These are phyloP conservation scores for Gossypium armourianum DNA, from an alignment of 441 rosid species.

Conservation along the genomic window DNA sequence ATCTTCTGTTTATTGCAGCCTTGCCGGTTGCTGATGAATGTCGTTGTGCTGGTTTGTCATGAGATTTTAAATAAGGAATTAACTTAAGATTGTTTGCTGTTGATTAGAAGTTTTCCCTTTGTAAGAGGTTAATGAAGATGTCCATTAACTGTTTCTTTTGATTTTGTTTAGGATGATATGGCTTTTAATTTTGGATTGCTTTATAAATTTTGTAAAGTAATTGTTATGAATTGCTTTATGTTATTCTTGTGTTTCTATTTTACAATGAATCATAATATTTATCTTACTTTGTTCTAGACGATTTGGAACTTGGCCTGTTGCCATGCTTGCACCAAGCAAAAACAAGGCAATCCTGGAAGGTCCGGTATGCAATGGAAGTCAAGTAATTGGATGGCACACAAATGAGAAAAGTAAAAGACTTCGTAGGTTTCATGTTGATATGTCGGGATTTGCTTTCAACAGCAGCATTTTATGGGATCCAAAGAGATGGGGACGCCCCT, in stretches of 20 bases:
- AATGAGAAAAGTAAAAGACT: constrained; percentile 82
- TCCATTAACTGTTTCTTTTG: no score
- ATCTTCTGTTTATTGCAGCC: no score
- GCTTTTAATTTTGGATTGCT: no score
- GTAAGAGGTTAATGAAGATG: no score
- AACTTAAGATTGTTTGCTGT: no score
- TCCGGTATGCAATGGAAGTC: constrained; percentile 75
- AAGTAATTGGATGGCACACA: constrained; percentile 85
- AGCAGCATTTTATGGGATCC: constrained; percentile 90
- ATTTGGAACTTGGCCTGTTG: constrained; percentile 95
- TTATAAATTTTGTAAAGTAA: not conserved
- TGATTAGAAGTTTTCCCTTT: no score
- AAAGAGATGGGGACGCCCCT: constrained; percentile 57
- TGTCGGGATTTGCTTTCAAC: constrained; percentile 95
- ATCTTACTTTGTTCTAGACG: constrained; percentile 34
- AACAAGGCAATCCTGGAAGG: constrained; percentile 89
- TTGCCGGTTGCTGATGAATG: no score
- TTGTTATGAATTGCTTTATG: not conserved
- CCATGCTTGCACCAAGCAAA: constrained; percentile 89
- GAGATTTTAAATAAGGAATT: no score
- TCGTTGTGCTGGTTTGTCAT: no score
- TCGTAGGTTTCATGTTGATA: constrained; percentile 84
- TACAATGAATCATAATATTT: not conserved
- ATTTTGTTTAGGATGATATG: no score
- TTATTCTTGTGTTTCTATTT: not conserved